Conservation (phyloP, 192 early-diverging fungal genomes). For the Dimargaris verticillata region DNA sequence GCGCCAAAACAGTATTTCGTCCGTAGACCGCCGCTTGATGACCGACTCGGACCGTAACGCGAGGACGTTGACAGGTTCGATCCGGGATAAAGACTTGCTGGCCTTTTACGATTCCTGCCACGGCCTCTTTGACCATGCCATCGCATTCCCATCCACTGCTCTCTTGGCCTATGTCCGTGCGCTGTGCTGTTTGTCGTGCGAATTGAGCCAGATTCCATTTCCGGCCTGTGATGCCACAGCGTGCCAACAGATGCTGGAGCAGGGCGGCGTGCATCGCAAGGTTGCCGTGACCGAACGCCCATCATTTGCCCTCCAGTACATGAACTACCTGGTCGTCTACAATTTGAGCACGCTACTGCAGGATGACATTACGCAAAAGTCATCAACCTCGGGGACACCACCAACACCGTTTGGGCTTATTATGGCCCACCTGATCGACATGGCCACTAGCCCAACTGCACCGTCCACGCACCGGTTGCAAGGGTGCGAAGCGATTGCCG, state of each 20-base stretch:
- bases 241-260: constrained; percentile 14
- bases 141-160: neutral
- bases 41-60: constrained; percentile 1
- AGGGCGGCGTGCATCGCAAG: constrained; percentile 24
- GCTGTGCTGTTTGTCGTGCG: constrained; percentile 19
- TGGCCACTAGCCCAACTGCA: constrained; percentile 39
- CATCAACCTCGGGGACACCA: neutral
- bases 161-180: constrained; percentile 17
- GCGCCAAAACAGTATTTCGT: neutral
- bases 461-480: constrained; percentile 51
- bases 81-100: neutral
- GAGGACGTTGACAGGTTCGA: constrained; percentile 6
- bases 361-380: neutral
- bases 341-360: constrained; percentile 20
- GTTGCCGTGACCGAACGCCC: constrained; percentile 22
- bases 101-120: neutral
- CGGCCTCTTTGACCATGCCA: constrained; percentile 19
- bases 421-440: constrained; percentile 56
- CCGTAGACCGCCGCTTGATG: neutral
- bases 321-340: constrained; percentile 19
- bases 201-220: constrained; percentile 14
- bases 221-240: constrained; percentile 2
- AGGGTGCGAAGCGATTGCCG: constrained; percentile 56
- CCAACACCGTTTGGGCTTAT: constrained; percentile 18
- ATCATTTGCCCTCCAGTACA: constrained; percentile 19